Conservation (phyloP, 345 rosid species). For the Kandelia obovata region DNA sequence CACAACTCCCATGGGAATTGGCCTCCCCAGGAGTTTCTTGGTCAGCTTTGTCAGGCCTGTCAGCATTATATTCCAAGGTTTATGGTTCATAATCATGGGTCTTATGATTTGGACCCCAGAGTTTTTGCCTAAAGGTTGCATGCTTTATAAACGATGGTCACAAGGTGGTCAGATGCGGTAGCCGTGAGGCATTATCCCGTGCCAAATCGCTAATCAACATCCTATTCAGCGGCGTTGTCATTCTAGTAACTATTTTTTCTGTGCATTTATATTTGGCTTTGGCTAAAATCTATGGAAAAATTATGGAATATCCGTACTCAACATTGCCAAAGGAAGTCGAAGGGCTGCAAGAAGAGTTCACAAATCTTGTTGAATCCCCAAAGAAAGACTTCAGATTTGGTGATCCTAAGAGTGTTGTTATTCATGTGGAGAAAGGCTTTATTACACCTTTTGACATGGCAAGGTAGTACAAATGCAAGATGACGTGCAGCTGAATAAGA, state of each 20-base stretch:
- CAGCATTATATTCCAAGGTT: slow-evolving; percentile 68
- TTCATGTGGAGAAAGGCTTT: too few species aligned
- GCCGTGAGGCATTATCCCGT: slow-evolving; percentile 44
- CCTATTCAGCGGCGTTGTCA: slow-evolving; percentile 54
- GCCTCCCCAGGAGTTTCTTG: slow-evolving; percentile 58
- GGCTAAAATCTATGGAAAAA: slow-evolving; percentile 33
- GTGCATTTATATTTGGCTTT: slow-evolving; percentile 41
- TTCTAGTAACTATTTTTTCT: slow-evolving; percentile 37
- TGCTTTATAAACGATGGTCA: slow-evolving; percentile 58
- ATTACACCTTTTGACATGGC: too few species aligned
- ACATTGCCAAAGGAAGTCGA: slow-evolving; percentile 7
- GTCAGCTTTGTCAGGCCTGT: slow-evolving; percentile 58
- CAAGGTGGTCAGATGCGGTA: slow-evolving; percentile 53
- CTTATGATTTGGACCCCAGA: slow-evolving; percentile 70
- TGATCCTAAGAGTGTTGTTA: too few species aligned
- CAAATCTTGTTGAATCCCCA: neutral
- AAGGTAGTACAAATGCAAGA: too few species aligned
- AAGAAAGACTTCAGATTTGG: too few species aligned
- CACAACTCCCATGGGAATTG: slow-evolving; percentile 59
- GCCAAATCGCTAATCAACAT: slow-evolving; percentile 74
- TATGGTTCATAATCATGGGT: slow-evolving; percentile 69
- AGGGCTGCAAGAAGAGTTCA: neutral
- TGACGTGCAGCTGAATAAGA: too few species aligned
- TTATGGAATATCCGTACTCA: neutral
- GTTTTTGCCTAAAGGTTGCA: slow-evolving; percentile 59